A percentile compares a stretch with the other conserved stretches of the same genome.
Evolutionary conservation across 2,329 filamentous ascomycete genomes (phyloP).

Genomic region (Penicillium sp.): DNA sequence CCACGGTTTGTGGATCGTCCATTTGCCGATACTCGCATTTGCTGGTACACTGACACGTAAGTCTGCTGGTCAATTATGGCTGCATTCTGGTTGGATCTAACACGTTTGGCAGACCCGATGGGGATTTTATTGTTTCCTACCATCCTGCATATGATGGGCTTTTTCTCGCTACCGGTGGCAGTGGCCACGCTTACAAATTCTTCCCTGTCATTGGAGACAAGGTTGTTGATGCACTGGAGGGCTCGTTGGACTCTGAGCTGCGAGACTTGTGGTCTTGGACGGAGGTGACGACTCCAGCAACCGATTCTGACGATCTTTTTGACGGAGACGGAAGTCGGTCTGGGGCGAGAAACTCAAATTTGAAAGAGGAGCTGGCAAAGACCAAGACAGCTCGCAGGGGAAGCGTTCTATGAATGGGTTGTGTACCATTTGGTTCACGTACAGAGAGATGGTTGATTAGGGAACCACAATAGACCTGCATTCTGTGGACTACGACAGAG

Average conservation of each 20-base stretch:
- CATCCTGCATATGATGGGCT: slow-evolving; percentile 58
- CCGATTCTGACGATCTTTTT: slow-evolving; percentile 23
- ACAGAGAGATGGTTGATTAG: not conserved
- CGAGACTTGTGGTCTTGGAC: slow-evolving; percentile 45
- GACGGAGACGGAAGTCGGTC: slow-evolving; percentile 41
- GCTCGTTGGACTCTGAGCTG: slow-evolving; percentile 43
- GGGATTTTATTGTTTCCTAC: slow-evolving; percentile 68
- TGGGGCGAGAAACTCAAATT: slow-evolving; percentile 33
- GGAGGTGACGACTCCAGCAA: slow-evolving; percentile 13
- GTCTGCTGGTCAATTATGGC: slow-evolving; percentile 13
- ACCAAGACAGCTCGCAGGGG: slow-evolving; percentile 22
- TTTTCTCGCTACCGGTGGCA: slow-evolving; percentile 53
- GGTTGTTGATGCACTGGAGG: slow-evolving; percentile 48
- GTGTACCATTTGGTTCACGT: not conserved
- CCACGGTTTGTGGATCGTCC: slow-evolving; percentile 59
- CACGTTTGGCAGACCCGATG: slow-evolving; percentile 48
- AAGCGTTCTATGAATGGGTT: slow-evolving; percentile 23
- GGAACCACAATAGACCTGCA: not conserved
- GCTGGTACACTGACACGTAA: slow-evolving; percentile 73
- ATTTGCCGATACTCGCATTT: slow-evolving; percentile 62
- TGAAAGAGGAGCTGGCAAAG: slow-evolving; percentile 41
- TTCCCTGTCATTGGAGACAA: slow-evolving; percentile 54
- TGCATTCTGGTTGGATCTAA: not conserved
- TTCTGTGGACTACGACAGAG: not conserved
- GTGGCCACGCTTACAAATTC: slow-evolving; percentile 56